These are phyloP conservation scores for Cladobotryum mycophilum DNA, from an alignment of 2,329 filamentous ascomycete genomes.

Conservation along the genomic window DNA sequence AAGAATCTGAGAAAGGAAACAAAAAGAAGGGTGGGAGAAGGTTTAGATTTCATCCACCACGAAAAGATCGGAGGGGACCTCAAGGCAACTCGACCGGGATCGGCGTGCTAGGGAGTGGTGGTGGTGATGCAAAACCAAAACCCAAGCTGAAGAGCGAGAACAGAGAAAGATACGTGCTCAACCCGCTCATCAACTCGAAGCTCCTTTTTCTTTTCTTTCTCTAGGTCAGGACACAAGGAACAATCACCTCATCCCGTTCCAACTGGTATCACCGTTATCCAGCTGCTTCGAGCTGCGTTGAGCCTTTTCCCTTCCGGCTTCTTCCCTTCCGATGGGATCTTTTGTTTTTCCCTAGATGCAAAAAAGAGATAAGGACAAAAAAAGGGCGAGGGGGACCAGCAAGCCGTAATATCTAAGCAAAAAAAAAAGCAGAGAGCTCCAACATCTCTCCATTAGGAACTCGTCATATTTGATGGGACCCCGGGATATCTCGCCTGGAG, in stretches of 20 bases:
- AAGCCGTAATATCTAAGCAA: neutral
- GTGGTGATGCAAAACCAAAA: neutral
- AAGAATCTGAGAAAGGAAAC: neutral
- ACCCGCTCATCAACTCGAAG: no score
- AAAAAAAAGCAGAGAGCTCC: neutral
- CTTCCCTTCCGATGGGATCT: conserved; percentile 6
- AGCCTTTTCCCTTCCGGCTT: conserved; percentile 10
- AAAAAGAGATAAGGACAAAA: no score
- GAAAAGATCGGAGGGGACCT: neutral
- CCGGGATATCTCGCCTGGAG: conserved; percentile 6
- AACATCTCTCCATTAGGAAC: neutral
- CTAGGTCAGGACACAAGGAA: no score
- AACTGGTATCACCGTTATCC: conserved; percentile 6
- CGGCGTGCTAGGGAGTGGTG: conserved; percentile 3
- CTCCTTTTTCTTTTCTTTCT: no score
- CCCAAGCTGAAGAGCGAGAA: neutral
- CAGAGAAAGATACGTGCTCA: neutral
- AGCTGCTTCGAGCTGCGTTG: conserved; percentile 9
- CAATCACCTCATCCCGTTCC: neutral
- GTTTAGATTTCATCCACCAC: neutral
- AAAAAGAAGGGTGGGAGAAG: neutral
- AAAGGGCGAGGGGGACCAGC: neutral
- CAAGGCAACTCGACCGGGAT: neutral
- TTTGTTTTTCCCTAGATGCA: no score
- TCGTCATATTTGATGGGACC: neutral